Conservation (phyloP, 257 asterid genomes). For the Vinca minor region DNA sequence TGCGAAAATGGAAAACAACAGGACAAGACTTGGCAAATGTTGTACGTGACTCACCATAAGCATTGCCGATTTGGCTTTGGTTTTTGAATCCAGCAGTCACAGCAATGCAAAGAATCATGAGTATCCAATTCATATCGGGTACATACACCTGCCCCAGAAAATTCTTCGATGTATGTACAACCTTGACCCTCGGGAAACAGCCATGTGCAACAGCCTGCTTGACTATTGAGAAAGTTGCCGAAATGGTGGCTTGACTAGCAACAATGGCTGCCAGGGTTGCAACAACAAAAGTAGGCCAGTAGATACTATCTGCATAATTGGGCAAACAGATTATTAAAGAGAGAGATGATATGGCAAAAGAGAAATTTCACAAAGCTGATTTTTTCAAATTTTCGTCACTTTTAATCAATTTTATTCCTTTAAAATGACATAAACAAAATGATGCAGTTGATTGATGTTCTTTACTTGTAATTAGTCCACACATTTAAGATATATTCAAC, state of each 20-base stretch:
- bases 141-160: constrained; percentile 86
- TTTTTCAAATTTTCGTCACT: background rate
- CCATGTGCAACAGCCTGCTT: constrained; percentile 96
- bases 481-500: background rate
- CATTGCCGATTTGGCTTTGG: constrained; percentile 94
- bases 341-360: background rate
- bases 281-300: constrained; percentile 82
- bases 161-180: constrained; percentile 86
- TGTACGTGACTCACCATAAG: constrained; percentile 51
- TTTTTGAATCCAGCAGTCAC: constrained; percentile 95
- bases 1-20: background rate
- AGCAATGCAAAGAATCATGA: constrained; percentile 88
- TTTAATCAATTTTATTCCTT: background rate
- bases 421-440: background rate
- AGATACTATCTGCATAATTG: constrained; percentile 50
- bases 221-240: constrained; percentile 90
- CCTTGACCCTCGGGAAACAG: constrained; percentile 94
- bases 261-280: constrained; percentile 94
- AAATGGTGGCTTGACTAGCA: constrained; percentile 94
- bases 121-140: constrained; percentile 96
- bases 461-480: background rate
- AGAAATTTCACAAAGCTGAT: background rate
- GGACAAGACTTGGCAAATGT: background rate
- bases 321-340: background rate
- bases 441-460: background rate